Percentiles rank a stretch among this genome's conserved stretches.
phyloP scores from a whole-genome alignment of 2,329 filamentous ascomycete genomes.

The Colletotrichum ledebouriae region DNA sequence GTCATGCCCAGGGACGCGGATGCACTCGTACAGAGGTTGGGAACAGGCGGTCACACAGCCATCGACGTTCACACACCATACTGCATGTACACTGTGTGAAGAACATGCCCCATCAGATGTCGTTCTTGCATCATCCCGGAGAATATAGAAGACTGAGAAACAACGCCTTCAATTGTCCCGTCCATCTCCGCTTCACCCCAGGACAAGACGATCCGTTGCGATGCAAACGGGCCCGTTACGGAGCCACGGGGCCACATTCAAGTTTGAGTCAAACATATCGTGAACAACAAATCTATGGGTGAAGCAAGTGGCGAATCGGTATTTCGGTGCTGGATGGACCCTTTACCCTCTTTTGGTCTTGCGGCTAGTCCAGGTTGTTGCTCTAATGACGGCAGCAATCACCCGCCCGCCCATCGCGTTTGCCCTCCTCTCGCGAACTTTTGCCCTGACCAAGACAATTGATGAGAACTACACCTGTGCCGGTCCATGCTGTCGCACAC shows the following conservation, averaged over 20 bases:
- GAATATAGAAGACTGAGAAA: not conserved
- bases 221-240: constrained; percentile 7
- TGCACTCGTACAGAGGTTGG: too few relatives aligned
- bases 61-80: too few relatives aligned
- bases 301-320: not conserved
- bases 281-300: constrained; percentile 1
- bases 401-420: not conserved
- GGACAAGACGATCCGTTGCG: constrained; percentile 12
- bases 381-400: not conserved
- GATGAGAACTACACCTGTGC: not conserved
- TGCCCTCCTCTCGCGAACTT: not conserved
- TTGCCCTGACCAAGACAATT: not conserved
- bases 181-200: constrained; percentile 3
- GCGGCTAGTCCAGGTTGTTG: not conserved
- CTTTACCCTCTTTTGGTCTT: constrained; percentile 1
- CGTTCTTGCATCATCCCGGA: not conserved
- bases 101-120: not conserved
- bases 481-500: not conserved
- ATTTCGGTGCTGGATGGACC: not conserved
- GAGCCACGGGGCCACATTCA: constrained; percentile 1
- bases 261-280: constrained; percentile 14
- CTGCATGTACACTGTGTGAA: too few relatives aligned
- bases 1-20: too few relatives aligned
- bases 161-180: not conserved
- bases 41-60: too few relatives aligned